Evolutionary conservation across 306 rosid genomes (phyloP).

Genomic region (Glycine tomentella): DNA sequence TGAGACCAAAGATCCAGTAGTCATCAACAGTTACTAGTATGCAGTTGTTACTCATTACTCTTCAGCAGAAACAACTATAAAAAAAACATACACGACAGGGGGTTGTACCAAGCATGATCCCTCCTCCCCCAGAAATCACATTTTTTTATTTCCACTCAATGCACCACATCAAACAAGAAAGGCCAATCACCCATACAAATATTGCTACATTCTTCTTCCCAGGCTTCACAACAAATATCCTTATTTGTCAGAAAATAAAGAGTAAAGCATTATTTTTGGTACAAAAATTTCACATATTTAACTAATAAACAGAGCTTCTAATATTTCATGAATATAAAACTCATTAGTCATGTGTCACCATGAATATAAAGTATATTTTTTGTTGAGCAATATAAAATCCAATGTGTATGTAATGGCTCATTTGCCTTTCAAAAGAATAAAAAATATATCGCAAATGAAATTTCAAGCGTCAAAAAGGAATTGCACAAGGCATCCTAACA

Average conservation of each 20-base stretch:
- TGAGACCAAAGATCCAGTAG: too few species aligned
- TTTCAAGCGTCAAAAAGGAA: conserved; percentile 29
- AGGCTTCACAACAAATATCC: neutral
- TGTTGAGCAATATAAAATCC: conserved; percentile 30
- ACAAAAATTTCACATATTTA: neutral
- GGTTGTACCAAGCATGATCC: neutral
- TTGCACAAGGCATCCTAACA: conserved; percentile 33
- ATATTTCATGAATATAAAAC: conserved; percentile 28
- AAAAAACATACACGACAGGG: neutral
- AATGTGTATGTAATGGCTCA: neutral
- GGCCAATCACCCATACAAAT: conserved; percentile 5
- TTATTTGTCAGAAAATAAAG: conserved; percentile 25
- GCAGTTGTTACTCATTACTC: neutral
- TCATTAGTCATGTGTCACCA: neutral
- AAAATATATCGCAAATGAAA: conserved; percentile 35
- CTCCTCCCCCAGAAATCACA: neutral
- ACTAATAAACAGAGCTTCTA: neutral
- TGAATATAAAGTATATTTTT: conserved; percentile 40
- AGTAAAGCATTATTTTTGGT: neutral
- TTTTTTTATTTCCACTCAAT: neutral
- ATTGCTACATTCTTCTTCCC: conserved; percentile 2
- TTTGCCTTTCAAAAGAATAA: conserved; percentile 6
- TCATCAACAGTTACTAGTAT: neutral
- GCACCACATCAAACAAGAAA: conserved; percentile 22
- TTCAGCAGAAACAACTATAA: neutral